These are phyloP conservation scores for Pseudozyma hubeiensis DNA, from an alignment of 1,284 basidiomycete species.

Conservation along the genomic window DNA sequence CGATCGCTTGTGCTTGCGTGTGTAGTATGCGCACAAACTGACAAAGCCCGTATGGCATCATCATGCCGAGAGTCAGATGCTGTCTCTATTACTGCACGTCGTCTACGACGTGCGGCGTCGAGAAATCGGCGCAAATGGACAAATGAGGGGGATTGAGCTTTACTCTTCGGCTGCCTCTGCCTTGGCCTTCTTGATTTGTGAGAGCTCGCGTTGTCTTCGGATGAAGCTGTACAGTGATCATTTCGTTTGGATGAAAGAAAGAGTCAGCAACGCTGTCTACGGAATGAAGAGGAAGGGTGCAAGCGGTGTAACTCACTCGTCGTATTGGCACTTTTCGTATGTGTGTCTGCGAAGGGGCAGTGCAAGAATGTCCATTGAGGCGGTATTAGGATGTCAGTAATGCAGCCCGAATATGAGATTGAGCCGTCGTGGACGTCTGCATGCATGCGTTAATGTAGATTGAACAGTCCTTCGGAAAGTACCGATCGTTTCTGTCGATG, in stretches of 20 bases:
- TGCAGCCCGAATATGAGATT: not conserved
- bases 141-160: not conserved
- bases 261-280: not conserved
- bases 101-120: not conserved
- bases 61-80: too few species aligned
- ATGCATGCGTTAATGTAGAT: too few species aligned
- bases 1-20: too few species aligned
- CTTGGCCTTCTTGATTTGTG: constrained; percentile 44
- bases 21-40: not conserved
- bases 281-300: not conserved
- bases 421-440: too few species aligned
- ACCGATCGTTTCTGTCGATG: too few species aligned
- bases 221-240: constrained; percentile 44
- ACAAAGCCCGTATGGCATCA: too few species aligned
- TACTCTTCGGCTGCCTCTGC: constrained; percentile 35
- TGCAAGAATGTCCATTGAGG: not conserved
- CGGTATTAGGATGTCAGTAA: constrained; percentile 11
- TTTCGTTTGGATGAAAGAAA: not conserved
- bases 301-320: constrained; percentile 51
- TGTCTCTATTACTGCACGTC: not conserved
- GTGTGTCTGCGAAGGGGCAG: constrained; percentile 48
- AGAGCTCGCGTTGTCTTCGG: constrained; percentile 55
- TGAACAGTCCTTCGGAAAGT: too few species aligned
- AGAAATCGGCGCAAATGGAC: not conserved
- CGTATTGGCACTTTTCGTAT: constrained; percentile 67